Evolutionary conservation across 2,329 filamentous ascomycete genomes (phyloP).

Genomic region (Alternaria sp.): DNA sequence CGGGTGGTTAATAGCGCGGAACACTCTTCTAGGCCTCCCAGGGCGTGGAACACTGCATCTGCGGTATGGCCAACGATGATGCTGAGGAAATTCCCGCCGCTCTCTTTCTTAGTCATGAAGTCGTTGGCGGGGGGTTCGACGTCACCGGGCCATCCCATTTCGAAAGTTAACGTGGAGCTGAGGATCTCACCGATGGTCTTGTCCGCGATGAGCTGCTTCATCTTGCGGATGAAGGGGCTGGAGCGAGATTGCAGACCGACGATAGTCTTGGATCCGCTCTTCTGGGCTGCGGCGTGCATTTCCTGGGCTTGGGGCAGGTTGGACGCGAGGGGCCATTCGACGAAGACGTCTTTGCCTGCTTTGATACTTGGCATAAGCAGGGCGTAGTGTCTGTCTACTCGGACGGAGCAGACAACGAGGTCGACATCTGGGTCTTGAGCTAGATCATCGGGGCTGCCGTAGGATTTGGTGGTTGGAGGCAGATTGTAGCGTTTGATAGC

Average conservation of each 20-base stretch:
- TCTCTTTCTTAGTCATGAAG: background rate
- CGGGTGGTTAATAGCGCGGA: background rate
- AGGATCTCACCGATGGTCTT: background rate
- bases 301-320: background rate
- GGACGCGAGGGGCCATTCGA: background rate
- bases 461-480: background rate
- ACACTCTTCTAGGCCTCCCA: background rate
- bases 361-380: background rate
- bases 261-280: background rate
- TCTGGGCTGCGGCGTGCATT: background rate
- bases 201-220: background rate
- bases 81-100: background rate
- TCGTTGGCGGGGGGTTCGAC: background rate
- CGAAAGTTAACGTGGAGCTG: background rate
- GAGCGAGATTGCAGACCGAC: background rate
- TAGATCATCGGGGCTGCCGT: background rate
- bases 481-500: background rate
- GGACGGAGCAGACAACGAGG: background rate
- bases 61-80: background rate
- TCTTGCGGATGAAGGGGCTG: background rate
- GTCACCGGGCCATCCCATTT: background rate
- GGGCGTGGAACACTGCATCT: background rate
- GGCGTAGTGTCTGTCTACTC: background rate
- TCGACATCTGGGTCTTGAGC: background rate
- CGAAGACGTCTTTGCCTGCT: background rate